Percentiles rank a stretch among this genome's conserved stretches.
Conservation (phyloP, 2,329 filamentous ascomycete species). For the Mariannaea sp. region DNA sequence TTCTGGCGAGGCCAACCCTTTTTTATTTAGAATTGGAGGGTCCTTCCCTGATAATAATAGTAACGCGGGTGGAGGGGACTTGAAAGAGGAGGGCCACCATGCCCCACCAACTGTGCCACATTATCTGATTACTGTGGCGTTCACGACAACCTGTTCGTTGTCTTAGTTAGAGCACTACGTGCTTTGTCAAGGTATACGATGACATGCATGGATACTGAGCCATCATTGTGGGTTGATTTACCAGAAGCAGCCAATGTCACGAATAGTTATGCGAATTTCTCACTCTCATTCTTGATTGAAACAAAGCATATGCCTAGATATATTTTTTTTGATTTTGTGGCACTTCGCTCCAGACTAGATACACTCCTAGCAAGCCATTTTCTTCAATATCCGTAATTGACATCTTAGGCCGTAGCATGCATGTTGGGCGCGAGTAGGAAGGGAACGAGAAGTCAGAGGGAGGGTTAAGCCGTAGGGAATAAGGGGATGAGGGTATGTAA, state of each 20-base stretch:
- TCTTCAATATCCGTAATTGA: conserved; percentile 28
- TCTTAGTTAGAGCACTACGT: too few species aligned
- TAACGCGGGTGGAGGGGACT: too few species aligned
- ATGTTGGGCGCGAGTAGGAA: conserved; percentile 23
- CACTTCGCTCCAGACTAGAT: conserved; percentile 35
- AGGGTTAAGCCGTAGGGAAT: conserved; percentile 27
- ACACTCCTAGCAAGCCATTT: conserved; percentile 29
- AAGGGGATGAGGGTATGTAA: conserved; percentile 37
- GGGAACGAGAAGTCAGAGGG: conserved; percentile 27
- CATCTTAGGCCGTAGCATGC: conserved; percentile 21
- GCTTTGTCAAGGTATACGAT: too few species aligned
- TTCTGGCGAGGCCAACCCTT: conserved; percentile 4
- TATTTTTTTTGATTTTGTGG: conserved; percentile 30
- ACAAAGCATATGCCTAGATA: conserved; percentile 19
- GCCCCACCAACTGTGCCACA: conserved; percentile 18
- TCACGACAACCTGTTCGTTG: background rate
- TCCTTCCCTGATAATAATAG: too few species aligned
- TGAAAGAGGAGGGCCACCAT: background rate
- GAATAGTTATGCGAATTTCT: too few species aligned
- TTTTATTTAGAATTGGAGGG: background rate
- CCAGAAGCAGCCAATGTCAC: too few species aligned
- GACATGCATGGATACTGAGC: too few species aligned
- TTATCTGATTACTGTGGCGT: background rate
- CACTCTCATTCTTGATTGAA: background rate
- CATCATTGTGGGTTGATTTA: too few species aligned